Evolutionary conservation across 2,329 filamentous ascomycete species (phyloP), one percentile per base, ranked within the genome.

Genomic region (Pyrenochaeta sp.): DNA sequence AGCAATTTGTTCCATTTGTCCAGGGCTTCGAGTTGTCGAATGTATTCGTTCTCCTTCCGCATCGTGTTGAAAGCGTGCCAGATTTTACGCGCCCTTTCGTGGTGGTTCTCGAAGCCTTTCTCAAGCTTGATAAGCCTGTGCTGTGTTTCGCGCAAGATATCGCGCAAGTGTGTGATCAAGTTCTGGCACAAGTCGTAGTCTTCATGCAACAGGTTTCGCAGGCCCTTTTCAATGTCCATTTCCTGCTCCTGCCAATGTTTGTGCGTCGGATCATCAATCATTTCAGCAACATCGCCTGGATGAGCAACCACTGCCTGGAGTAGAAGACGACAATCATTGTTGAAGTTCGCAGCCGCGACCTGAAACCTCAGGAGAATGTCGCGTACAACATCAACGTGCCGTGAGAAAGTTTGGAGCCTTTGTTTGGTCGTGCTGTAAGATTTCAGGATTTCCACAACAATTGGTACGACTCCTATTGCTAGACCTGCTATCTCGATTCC

Each of bases 401-500:
- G 53, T 3, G 54, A 53, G 23, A 65, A 55, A 5, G 53, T 54
- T 21, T 44, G 48, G 4, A 59, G 29, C 9, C 41, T 40, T 9
- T 41, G 36, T 2, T 42, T 35, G 3, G 58, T 27, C 1, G 20
- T 27, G 5, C 45, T 43, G 23, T 63, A 65, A 1, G 52, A 41
- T 22, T 61, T 60, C 3, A 62, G 26, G 6, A 47, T 46, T 42
- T 63, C 57, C 6, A 63, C 35, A 3, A 65, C 35, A 2, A 63
- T 46, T 9, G 60, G 60, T 4, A 65, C 14, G 3, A 63, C 43
- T 8, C 58, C 61, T 14, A 65, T 52, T 3, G 41, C 51, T 3
- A 61, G 29, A 4, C 58, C 55, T n/a, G 53, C 59, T 7, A 54
- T 29, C 23, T 64, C 61, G 1, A 64, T 14, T 4, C 56, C 54